These are phyloP conservation scores for Bassia scoparia DNA, from an alignment of 148 eudicot genomes.

Conservation along the genomic window DNA sequence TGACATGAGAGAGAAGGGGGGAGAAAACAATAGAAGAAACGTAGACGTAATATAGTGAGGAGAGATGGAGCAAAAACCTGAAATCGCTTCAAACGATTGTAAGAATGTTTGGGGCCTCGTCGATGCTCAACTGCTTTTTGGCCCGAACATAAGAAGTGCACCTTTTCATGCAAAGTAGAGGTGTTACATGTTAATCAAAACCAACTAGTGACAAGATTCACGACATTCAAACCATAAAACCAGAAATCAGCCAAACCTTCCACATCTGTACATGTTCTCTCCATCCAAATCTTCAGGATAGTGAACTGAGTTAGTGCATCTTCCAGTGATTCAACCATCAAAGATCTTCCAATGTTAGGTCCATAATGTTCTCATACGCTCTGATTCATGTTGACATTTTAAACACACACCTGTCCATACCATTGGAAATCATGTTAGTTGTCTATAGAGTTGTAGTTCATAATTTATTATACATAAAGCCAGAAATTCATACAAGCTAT, in stretches of 20 bases:
- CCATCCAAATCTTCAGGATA: slow-evolving; percentile 89
- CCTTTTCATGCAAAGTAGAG: slow-evolving; percentile 34
- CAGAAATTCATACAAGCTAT: no score
- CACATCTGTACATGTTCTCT: slow-evolving; percentile 94
- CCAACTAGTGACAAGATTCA: background rate
- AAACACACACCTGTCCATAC: slow-evolving; percentile 68
- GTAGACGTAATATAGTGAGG: background rate
- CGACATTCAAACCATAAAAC: background rate
- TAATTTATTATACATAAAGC: background rate
- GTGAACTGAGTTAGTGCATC: slow-evolving; percentile 94
- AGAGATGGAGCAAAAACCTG: slow-evolving; percentile 49
- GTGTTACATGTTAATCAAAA: slow-evolving; percentile 11
- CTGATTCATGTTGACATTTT: slow-evolving; percentile 78
- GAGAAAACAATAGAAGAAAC: background rate
- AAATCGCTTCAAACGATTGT: slow-evolving; percentile 95
- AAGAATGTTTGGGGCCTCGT: slow-evolving; percentile 88
- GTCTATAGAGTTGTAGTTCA: slow-evolving; percentile 5
- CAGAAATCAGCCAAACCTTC: slow-evolving; percentile 51
- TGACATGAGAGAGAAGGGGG: background rate
- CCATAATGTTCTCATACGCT: slow-evolving; percentile 87
- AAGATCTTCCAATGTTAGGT: slow-evolving; percentile 79
- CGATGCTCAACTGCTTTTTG: slow-evolving; percentile 77
- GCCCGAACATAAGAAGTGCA: slow-evolving; percentile 87
- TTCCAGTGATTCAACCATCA: slow-evolving; percentile 88
- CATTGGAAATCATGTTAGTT: slow-evolving; percentile 6